Evolutionary conservation across 208 protist species (phyloP), one percentile per base, ranked within the genome.

Genomic region (Leptomonas pyrrhocoris): DNA sequence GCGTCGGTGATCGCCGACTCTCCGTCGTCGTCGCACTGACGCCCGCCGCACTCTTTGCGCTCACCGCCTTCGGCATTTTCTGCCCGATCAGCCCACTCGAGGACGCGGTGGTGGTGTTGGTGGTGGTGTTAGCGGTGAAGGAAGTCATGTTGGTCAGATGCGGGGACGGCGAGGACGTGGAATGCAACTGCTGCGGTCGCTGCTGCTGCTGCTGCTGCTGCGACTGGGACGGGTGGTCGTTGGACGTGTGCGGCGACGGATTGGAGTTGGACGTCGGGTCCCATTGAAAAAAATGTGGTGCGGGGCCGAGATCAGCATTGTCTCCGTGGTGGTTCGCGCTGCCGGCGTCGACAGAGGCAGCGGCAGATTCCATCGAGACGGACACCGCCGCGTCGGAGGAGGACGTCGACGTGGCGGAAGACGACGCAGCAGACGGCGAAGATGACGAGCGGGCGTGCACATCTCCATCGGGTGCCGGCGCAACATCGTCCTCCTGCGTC

Each of bases 181-280:
- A 77, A 7, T 34, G 54, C 28, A 2, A 15, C 45, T 55, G 59
- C 27, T 3, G 16, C 16, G 43, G 43, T 6, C 25, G 45, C 18
- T 50, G 45, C 25, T 40, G 46, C 11, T 36, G 54, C 42, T 65
- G 40, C 54, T 34, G 57, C 21, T 2, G n/a, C 34, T 71, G 68
- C 59, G 23, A 16, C 68, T 53, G 43, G 12, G 55, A 72, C 6
- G 67, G n/a, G 23, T 19, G 36, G 2, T 9, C 9, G 34, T 38
- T 38, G 7, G 34, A 38, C 7, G 34, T 38, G 34, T 6, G 46
- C 23, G 45, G 13, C 18, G 50, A 50, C 6, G 53, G 40, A 31
- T 48, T 63, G 0, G 72, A 78, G 69, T 90, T 93, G 16, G 73
- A 86, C 7, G 88, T 94, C 13, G 88, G 83, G 27, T 85, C 73